phyloP scores from a whole-genome alignment of 805 yeast genomes.

The Sugiyamaella lignohabitans region DNA sequence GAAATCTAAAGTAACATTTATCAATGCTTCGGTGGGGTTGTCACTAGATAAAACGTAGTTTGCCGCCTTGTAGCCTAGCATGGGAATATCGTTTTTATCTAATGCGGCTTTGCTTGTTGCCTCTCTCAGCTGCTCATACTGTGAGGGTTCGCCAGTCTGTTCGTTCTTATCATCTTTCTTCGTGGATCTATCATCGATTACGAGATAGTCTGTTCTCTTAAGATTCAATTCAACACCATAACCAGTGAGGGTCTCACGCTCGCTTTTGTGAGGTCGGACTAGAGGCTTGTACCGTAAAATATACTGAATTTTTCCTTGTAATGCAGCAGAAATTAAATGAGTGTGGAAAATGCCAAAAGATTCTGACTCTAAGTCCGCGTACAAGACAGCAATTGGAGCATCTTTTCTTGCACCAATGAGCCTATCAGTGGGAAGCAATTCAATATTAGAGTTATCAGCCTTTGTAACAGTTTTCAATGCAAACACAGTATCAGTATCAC shows the following conservation, averaged over 20 bases:
- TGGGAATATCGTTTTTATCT: slow-evolving; percentile 22
- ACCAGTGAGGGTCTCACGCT: slow-evolving; percentile 35
- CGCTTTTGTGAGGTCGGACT: not conserved
- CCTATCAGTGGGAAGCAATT: slow-evolving; percentile 49
- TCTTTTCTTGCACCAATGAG: slow-evolving; percentile 44
- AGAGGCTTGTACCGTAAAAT: slow-evolving; percentile 65
- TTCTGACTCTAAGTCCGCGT: slow-evolving; percentile 53
- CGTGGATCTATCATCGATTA: slow-evolving; percentile 37
- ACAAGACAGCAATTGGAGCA: slow-evolving; percentile 56
- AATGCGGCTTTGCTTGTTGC: slow-evolving; percentile 22
- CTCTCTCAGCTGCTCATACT: slow-evolving; percentile 19
- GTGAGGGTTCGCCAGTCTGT: slow-evolving; percentile 10
- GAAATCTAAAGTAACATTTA: slow-evolving; percentile 42
- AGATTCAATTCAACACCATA: slow-evolving; percentile 61
- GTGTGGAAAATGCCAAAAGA: slow-evolving; percentile 52
- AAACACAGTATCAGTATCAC: slow-evolving; percentile 66
- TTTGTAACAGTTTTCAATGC: slow-evolving; percentile 57
- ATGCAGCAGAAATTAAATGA: slow-evolving; percentile 53
- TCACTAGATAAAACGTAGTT: slow-evolving; percentile 31
- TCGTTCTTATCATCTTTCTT: slow-evolving; percentile 2
- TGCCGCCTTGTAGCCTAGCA: slow-evolving; percentile 29
- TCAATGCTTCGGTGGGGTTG: slow-evolving; percentile 36
- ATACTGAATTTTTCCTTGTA: slow-evolving; percentile 60
- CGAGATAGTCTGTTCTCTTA: slow-evolving; percentile 62
- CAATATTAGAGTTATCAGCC: slow-evolving; percentile 24